These are phyloP conservation scores for Leccinum griseonigrum DNA, from an alignment of 1,284 basidiomycete genomes.

Conservation along the genomic window DNA sequence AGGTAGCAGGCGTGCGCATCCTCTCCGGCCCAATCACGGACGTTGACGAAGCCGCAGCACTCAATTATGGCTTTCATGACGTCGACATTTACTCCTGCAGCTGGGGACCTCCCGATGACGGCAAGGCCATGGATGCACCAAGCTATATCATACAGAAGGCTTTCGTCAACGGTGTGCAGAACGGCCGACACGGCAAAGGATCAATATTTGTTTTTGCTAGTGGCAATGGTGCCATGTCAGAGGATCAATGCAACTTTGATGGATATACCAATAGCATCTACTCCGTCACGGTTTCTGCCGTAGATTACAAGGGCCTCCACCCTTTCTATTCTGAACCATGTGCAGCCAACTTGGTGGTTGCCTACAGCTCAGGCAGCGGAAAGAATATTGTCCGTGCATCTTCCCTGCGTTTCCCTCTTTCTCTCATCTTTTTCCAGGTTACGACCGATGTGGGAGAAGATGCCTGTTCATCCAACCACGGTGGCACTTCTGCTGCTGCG, in stretches of 20 bases:
- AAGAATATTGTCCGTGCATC: constrained; percentile 77
- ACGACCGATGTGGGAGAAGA: constrained; percentile 93
- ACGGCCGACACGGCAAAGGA: constrained; percentile 88
- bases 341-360: constrained; percentile 94
- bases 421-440: constrained; percentile 51
- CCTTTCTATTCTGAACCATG: constrained; percentile 98
- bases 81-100: constrained; percentile 90
- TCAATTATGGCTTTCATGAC: constrained; percentile 95
- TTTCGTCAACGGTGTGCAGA: constrained; percentile 91
- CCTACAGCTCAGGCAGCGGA: constrained; percentile 95
- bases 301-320: constrained; percentile 90
- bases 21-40: constrained; percentile 97
- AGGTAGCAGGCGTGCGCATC: constrained; percentile 93
- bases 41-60: constrained; percentile 94
- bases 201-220: constrained; percentile 97
- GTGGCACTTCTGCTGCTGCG: constrained; percentile 97
- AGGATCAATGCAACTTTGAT: constrained; percentile 99
- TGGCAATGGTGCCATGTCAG: constrained; percentile 89
- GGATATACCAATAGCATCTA: constrained; percentile 99
- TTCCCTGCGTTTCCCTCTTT: constrained; percentile 7
- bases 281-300: constrained; percentile 91
- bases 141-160: constrained; percentile 92
- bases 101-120: constrained; percentile 98
- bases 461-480: constrained; percentile 82
- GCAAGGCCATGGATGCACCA: constrained; percentile 93